Evolutionary conservation across 495 filamentous ascomycete species (phyloP), one percentile per base, ranked within the genome.

Genomic region (Penicillium pulvis): DNA sequence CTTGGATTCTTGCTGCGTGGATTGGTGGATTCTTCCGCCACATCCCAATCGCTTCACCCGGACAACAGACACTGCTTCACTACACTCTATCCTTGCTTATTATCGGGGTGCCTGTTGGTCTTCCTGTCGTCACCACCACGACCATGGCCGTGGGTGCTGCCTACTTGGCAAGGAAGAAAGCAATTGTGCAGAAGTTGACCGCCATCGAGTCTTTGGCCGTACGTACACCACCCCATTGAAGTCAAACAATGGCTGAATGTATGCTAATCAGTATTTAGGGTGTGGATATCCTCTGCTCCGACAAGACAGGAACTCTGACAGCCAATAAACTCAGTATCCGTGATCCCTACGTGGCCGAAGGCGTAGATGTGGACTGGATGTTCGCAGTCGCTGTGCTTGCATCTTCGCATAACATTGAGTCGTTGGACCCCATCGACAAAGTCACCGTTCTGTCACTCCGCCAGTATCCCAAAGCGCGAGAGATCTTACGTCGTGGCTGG

Each of bases 111-210:
- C 92, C 92, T 54, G 92, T 97, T 75, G 92, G 92, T 90, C 90
- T 97, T 44, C 92, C 92, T 19, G 92, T 93, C 57, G 92, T 97
- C 70, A 93, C 93, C 58, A 97, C 92, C 57, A 97, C 92, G 53
- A 97, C 92, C 60, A 93, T 97, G 91, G 92, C 92, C 76, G 92
- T 97, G 67, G 92, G 92, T 77, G 92, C 92, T 68, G 91, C 90
- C 48, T 96, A 96, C 73, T 83, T 97, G 59, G 92, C 92, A 56
- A 92, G 90, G 78, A 94, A 95, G 81, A 91, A 95, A 78, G 92
- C 92, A 30, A 97, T 97, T 67, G 92, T 97, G 66, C 92, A 97
- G 80, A 97, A 96, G 80, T 85, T 97, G 52, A 92, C 90, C 45
- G 92, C 92, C 53, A 97, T 97, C 59, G 92, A 97, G 78, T 97